Base-by-base conservation (phyloP, 139 green algal genomes). In the Medakamo hakoo region DNA sequence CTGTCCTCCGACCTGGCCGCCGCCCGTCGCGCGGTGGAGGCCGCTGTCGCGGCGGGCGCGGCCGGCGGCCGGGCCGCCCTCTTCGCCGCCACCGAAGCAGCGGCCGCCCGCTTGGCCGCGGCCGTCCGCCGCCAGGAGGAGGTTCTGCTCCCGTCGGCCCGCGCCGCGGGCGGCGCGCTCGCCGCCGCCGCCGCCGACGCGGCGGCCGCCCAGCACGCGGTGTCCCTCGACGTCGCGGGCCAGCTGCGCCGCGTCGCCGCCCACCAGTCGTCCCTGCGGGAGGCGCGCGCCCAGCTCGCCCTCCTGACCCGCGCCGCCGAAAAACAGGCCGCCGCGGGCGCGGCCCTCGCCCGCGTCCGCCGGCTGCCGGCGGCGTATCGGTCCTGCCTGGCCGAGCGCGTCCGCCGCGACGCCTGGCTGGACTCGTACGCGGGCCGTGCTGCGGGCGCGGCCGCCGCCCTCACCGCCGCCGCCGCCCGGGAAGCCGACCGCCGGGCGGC, bases 321-420 rank as follows among this genome's bases (percentile, higher is more conserved):
- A n/a, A n/a, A n/a, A n/a, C n/a, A 9, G 40, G 40, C 40, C 40
- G 40, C 40, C 40, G 40, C 40, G 9, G 40, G 9, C 40, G 40
- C 40, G 40, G 40, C 40, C 40, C 9, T 16, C 9, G 40, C 40
- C 40, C 9, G 9, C 40, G 77, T 88, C 26, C 62, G 66, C 58
- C 74, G 76, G 26, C 63, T 94, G 40, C 76, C 83, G 3, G 73
- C 72, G 3, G 84, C 81, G 14, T 96, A 96, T 74, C 74, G 78
- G 21, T 76, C 85, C 30, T 81, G 78, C 65, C 75, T 96, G 21
- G 81, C 83, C 0, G 89, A 96, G 74, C 86, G 82, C 49, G 77
- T 87, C 60, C 74, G 89, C 27, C 74, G 71, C 57, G 40, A 27
- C 0, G 69, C 74, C 3, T 82, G 80, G 49, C 48, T 52, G 14